These are phyloP conservation scores for Pseudocercospora crystallina DNA, from an alignment of 2,329 filamentous ascomycete species.

Conservation along the genomic window DNA sequence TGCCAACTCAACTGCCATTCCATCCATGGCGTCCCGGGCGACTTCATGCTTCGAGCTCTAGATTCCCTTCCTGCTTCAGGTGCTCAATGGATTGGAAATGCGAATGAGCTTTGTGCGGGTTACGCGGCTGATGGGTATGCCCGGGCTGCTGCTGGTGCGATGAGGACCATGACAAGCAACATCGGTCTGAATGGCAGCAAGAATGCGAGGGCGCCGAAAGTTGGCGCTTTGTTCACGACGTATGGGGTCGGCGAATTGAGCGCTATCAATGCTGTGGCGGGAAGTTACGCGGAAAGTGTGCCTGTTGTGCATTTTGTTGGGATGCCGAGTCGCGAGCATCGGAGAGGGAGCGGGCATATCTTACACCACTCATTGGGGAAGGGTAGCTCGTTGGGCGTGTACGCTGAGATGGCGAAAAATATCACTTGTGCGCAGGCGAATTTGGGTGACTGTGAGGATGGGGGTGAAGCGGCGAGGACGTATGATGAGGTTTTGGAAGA, in stretches of 20 bases:
- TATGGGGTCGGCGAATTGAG: constrained; percentile 59
- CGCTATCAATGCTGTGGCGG: constrained; percentile 48
- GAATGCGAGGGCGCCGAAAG: not conserved
- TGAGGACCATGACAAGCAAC: constrained; percentile 47
- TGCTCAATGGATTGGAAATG: constrained; percentile 51
- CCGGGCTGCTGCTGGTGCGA: not conserved
- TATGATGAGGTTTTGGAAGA: constrained; percentile 12
- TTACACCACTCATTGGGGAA: constrained; percentile 8
- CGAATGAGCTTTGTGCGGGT: constrained; percentile 59
- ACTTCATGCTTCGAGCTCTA: constrained; percentile 49
- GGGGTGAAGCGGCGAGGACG: not conserved
- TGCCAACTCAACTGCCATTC: constrained; percentile 13
- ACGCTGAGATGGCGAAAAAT: constrained; percentile 18
- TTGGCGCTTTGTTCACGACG: constrained; percentile 55
- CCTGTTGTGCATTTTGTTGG: constrained; percentile 47
- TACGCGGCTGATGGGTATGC: constrained; percentile 61
- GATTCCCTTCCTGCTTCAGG: constrained; percentile 43
- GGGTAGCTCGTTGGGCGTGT: constrained; percentile 15
- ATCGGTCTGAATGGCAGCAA: constrained; percentile 24
- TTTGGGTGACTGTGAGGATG: constrained; percentile 6
- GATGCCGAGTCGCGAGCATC: constrained; percentile 11
- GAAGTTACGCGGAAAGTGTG: constrained; percentile 45
- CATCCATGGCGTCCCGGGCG: constrained; percentile 37
- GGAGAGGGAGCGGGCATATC: not conserved
- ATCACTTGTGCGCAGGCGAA: constrained; percentile 20